Evolutionary conservation across 495 filamentous ascomycete genomes (phyloP).

Genomic region (Penicillium cosmopolitanum): DNA sequence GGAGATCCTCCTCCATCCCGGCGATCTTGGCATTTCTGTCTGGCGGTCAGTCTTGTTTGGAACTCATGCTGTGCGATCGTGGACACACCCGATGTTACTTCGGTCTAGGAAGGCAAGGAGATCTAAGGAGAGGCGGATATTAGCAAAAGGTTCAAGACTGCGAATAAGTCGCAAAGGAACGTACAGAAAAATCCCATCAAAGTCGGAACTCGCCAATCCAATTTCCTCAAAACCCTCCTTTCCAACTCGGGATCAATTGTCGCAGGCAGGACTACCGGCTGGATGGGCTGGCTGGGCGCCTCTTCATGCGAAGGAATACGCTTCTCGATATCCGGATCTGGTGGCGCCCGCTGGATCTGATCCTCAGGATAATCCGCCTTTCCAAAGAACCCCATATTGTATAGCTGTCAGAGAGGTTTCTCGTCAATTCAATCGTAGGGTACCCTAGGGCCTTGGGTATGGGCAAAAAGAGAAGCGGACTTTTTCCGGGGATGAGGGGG

Average conservation of each 20-base stretch:
- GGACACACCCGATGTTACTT: conserved; percentile 63
- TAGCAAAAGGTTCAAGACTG: neutral
- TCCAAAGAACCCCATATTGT: conserved; percentile 36
- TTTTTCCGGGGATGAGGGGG: conserved; percentile 6
- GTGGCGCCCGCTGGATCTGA: conserved; percentile 27
- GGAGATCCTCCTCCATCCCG: conserved; percentile 49
- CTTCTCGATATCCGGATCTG: conserved; percentile 38
- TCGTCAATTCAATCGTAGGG: conserved; percentile 1
- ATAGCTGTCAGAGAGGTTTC: neutral
- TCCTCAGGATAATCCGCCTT: conserved; percentile 30
- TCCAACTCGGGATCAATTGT: conserved; percentile 58
- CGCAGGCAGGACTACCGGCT: conserved; percentile 4
- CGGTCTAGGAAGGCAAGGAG: conserved; percentile 69
- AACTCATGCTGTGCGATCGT: neutral
- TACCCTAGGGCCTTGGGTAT: neutral
- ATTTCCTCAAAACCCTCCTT: conserved; percentile 58
- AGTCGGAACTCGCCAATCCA: conserved; percentile 57
- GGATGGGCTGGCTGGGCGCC: conserved; percentile 25
- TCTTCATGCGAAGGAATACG: conserved; percentile 31
- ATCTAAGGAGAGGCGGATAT: conserved; percentile 42
- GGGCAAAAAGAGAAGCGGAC: conserved; percentile 4
- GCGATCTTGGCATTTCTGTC: conserved; percentile 67
- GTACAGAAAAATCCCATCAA: conserved; percentile 58
- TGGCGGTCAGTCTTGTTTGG: conserved; percentile 12
- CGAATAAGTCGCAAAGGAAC: neutral